Conservation (phyloP, 2,329 filamentous ascomycete species). For the Colletotrichum camelliae region DNA sequence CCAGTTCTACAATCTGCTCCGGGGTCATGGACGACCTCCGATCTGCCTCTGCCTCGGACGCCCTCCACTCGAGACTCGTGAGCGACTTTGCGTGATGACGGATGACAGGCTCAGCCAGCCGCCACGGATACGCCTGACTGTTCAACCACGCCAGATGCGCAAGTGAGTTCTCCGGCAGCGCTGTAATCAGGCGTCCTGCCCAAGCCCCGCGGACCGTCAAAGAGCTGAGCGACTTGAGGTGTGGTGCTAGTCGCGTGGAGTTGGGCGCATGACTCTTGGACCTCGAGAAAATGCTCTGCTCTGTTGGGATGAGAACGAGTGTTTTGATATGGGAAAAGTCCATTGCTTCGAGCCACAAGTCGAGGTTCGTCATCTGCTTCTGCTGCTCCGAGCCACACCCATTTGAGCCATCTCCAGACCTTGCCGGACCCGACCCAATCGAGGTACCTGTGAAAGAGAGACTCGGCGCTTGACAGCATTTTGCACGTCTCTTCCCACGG, state of each 20-base stretch:
- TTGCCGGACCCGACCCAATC: neutral
- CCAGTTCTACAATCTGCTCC: neutral
- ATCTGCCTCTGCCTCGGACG: neutral
- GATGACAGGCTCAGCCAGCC: neutral
- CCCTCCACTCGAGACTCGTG: constrained; percentile 1
- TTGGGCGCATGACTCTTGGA: no score
- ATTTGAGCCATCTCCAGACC: neutral
- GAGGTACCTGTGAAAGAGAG: neutral
- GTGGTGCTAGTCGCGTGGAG: no score
- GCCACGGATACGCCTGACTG: neutral
- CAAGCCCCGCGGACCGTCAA: neutral
- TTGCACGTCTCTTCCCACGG: neutral
- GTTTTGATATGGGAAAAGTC: no score
- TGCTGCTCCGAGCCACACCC: neutral
- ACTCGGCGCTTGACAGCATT: neutral
- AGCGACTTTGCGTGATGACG: neutral
- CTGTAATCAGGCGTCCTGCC: neutral
- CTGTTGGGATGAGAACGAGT: no score
- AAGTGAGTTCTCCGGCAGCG: neutral
- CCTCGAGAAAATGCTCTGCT: no score
- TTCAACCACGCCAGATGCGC: neutral
- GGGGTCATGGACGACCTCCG: neutral
- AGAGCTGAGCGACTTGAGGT: neutral
- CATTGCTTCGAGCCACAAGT: no score
- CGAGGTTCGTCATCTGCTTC: neutral